phyloP scores from a whole-genome alignment of 2,329 filamentous ascomycete genomes.

The Fusarium aywerte region DNA sequence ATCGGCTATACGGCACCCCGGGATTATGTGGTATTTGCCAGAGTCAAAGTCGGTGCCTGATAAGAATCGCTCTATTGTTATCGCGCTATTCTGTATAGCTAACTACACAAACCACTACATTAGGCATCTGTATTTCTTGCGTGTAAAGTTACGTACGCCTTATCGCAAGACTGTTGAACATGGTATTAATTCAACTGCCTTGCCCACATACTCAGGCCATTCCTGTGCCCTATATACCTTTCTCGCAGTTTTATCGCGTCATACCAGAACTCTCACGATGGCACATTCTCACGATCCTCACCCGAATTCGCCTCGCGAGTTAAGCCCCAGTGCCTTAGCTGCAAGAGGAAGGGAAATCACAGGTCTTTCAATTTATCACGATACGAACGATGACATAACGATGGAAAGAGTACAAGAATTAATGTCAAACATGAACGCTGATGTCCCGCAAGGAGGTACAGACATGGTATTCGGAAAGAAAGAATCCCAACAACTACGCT shows the following conservation, averaged over 20 bases:
- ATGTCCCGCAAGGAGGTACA: background rate
- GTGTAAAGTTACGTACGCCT: too few relatives aligned
- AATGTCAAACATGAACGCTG: background rate
- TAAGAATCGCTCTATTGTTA: too few relatives aligned
- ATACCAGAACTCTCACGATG: background rate
- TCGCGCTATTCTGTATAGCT: too few relatives aligned
- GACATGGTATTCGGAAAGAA: background rate
- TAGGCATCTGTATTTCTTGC: too few relatives aligned
- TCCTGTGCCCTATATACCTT: too few relatives aligned
- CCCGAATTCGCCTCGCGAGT: background rate
- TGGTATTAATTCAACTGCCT: too few relatives aligned
- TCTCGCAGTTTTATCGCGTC: accelerated
- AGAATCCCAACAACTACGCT: background rate
- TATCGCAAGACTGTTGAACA: too few relatives aligned
- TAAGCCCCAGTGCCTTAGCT: background rate
- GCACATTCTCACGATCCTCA: accelerated
- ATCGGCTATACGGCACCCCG: too few relatives aligned
- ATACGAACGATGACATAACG: background rate
- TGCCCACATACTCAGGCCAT: too few relatives aligned
- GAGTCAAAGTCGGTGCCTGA: too few relatives aligned
- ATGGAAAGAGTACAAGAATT: background rate
- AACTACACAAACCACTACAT: too few relatives aligned
- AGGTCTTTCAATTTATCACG: background rate
- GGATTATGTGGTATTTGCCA: too few relatives aligned
- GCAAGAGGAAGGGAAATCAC: background rate